Evolutionary conservation across 345 rosid species (phyloP).

Genomic region (Pistacia vera): DNA sequence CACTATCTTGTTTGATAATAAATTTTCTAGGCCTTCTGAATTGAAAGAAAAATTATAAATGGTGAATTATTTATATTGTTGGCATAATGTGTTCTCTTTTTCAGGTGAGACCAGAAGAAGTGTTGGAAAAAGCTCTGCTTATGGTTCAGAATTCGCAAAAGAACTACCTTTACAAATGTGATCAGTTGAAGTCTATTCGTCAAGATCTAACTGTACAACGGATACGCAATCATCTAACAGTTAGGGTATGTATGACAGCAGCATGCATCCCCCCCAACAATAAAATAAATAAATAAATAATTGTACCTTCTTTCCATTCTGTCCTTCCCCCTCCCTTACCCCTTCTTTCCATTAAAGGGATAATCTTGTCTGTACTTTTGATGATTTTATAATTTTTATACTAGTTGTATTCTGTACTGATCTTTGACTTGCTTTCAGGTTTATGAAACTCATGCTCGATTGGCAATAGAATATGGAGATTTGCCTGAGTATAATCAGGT

Average conservation of each 20-base stretch:
- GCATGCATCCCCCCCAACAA: neutral
- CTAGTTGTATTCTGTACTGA: neutral
- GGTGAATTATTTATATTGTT: neutral
- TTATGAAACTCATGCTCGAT: conserved; percentile 98
- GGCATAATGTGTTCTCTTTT: conserved; percentile 12
- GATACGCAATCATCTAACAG: conserved; percentile 82
- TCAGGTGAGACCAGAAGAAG: conserved; percentile 99
- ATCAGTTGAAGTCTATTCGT: conserved; percentile 97
- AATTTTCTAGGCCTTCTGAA: conserved; percentile 14
- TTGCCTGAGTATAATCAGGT: conserved; percentile 98
- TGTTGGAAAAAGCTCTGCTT: conserved; percentile 81
- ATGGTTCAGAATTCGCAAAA: conserved; percentile 88
- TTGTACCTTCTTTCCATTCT: neutral
- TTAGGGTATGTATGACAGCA: conserved; percentile 54
- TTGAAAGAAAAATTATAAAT: neutral
- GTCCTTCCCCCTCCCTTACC: neutral
- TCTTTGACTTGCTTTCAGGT: conserved; percentile 54
- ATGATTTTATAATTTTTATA: neutral
- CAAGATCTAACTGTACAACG: conserved; percentile 97
- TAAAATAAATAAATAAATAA: too few species aligned
- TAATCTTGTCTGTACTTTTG: neutral
- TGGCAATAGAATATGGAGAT: conserved; percentile 93
- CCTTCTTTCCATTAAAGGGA: neutral
- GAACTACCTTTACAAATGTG: conserved; percentile 95
- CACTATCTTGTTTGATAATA: conserved; percentile 25